Percentiles rank a stretch among this genome's conserved stretches.
These are phyloP conservation scores for Prunus padus DNA, from an alignment of 306 rosid species.

Conservation along the genomic window DNA sequence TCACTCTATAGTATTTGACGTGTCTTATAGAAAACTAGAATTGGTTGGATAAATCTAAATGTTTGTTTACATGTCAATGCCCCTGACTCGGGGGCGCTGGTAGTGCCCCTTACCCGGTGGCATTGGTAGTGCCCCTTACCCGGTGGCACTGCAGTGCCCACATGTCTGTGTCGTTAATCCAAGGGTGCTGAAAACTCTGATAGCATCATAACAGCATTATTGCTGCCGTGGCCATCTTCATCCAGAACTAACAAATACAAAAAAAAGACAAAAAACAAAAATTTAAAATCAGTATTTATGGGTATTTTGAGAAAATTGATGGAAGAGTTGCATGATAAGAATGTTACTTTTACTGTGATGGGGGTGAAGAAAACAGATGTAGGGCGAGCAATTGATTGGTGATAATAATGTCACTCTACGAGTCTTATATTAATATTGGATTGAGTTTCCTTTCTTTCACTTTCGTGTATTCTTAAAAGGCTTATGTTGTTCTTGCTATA, in stretches of 20 bases:
- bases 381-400: background rate
- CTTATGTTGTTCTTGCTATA: slow-evolving; percentile 13
- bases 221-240: background rate
- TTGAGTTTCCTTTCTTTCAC: background rate
- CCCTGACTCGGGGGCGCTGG: background rate
- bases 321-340: background rate
- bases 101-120: too few relatives aligned
- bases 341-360: background rate
- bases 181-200: background rate
- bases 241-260: background rate
- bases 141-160: background rate
- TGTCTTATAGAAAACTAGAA: background rate
- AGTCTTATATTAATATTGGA: background rate
- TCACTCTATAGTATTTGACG: background rate
- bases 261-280: background rate
- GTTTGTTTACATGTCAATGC: background rate
- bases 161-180: background rate
- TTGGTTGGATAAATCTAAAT: slow-evolving; percentile 2
- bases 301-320: background rate
- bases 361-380: background rate
- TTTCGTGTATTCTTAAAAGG: slow-evolving; percentile 5
- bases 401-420: background rate
- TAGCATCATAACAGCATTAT: background rate
- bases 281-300: background rate
- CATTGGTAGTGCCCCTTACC: background rate